Evolutionary conservation across 495 filamentous ascomycete species (phyloP).

Genomic region (Penicillium nucicola): DNA sequence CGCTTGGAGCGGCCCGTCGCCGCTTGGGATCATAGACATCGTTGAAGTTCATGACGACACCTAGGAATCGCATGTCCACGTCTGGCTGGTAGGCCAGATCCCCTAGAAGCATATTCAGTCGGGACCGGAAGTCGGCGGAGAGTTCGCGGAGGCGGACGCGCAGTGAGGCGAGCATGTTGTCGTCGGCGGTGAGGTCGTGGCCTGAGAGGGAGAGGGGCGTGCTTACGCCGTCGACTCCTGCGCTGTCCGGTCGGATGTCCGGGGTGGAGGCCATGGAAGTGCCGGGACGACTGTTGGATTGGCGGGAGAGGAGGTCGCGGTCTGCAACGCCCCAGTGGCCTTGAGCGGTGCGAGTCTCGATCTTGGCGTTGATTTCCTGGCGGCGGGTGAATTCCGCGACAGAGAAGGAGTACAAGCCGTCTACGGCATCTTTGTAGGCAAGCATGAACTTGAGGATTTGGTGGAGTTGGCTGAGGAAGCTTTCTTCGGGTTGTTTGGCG

Average conservation of each 20-base stretch:
- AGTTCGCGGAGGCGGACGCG: slow-evolving; percentile 67
- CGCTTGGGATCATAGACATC: slow-evolving; percentile 79
- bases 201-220: slow-evolving; percentile 31
- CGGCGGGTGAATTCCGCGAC: slow-evolving; percentile 89
- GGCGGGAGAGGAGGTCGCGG: slow-evolving; percentile 39
- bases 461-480: slow-evolving; percentile 87
- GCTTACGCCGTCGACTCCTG: slow-evolving; percentile 27
- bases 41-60: slow-evolving; percentile 98
- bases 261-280: slow-evolving; percentile 30
- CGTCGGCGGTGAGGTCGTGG: slow-evolving; percentile 44
- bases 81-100: slow-evolving; percentile 93
- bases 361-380: slow-evolving; percentile 76
- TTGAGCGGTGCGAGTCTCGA: slow-evolving; percentile 60
- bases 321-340: slow-evolving; percentile 64
- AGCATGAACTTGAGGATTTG: slow-evolving; percentile 95
- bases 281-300: slow-evolving; percentile 21
- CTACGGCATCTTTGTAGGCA: slow-evolving; percentile 86
- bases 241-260: slow-evolving; percentile 20
- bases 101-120: slow-evolving; percentile 77
- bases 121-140: slow-evolving; percentile 66
- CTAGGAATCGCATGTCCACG: slow-evolving; percentile 91
- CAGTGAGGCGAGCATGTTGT: slow-evolving; percentile 71
- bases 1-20: slow-evolving; percentile 36
- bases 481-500: slow-evolving; percentile 61
- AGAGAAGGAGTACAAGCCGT: slow-evolving; percentile 89